phyloP scores from a whole-genome alignment of 371 early-diverging fungal genomes.

The Mucor sp. region DNA sequence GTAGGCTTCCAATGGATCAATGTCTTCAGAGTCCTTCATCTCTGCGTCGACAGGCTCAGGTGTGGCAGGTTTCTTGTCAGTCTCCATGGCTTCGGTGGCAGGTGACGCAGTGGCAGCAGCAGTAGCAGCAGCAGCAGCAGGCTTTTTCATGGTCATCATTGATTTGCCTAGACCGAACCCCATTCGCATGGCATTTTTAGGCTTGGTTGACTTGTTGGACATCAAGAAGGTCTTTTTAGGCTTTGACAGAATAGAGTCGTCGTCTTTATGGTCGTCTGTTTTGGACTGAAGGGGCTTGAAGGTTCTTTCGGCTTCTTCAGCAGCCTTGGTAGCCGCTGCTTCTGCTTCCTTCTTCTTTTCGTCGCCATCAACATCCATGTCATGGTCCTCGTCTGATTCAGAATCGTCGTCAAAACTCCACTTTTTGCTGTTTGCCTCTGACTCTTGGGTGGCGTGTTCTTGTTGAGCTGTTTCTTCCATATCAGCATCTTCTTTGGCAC shows the following conservation, averaged over 20 bases:
- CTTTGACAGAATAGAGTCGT: conserved; percentile 18
- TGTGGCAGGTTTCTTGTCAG: conserved; percentile 1
- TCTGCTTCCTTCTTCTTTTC: conserved; percentile 10
- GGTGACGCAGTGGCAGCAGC: background rate
- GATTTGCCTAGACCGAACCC: conserved; percentile 37
- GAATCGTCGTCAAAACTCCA: conserved; percentile 31
- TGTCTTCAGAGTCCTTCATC: conserved; percentile 34
- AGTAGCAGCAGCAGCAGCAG: background rate
- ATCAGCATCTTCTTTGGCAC: conserved; percentile 13
- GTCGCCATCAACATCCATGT: conserved; percentile 20
- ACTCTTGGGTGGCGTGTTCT: conserved; percentile 1
- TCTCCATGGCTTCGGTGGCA: background rate
- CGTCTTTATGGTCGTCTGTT: conserved; percentile 24
- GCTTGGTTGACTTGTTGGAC: conserved; percentile 23
- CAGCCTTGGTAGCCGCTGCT: conserved; percentile 6
- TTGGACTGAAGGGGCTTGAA: conserved; percentile 35
- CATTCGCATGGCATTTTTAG: conserved; percentile 42
- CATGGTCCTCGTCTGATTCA: conserved; percentile 22
- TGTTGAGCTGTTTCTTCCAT: conserved; percentile 28
- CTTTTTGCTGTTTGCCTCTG: conserved; percentile 20
- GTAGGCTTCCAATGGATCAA: conserved; percentile 83
- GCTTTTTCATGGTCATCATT: conserved; percentile 18
- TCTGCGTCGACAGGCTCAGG: conserved; percentile 7
- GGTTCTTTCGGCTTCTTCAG: conserved; percentile 25
- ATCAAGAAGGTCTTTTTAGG: conserved; percentile 22